Base-by-base conservation (phyloP, 164 flowering plant species). In the Dillenia turbinata region DNA sequence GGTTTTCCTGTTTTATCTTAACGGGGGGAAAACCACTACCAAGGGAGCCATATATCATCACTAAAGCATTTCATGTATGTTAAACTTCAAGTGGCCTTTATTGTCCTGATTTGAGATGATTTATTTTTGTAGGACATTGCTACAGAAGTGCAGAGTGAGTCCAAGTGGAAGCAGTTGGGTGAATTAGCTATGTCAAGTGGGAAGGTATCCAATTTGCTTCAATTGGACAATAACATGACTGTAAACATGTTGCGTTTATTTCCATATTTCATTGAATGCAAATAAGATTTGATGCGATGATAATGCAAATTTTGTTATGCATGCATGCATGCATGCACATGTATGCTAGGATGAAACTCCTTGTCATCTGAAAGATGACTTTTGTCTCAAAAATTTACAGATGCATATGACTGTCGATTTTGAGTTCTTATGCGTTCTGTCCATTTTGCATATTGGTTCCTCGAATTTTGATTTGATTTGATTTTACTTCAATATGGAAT, bases 111-210 rank as follows among this genome's bases (percentile, higher is more conserved):
- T n/a, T 22, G 44, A 26, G 26, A 15, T 53, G 1, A 63, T 51
- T 10, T 67, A 49, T 56, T 17, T 58, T 62, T 76, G 54, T 80
- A 95, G 99, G 88, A 76, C 61, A 95, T 95, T 73, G 99, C 97
- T 1, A 26, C 63, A 33, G 97, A 88, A 74, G 87, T 83, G 54
- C 81, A 88, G 57, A 95, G 96, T 68, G 99, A 91, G 67, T 81
- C 94, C 44, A 95, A 90, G 66, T 95, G 99, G 99, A 95, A 92
- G 83, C 96, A 95, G 66, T 78, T 95, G 74, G 97, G 99, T 61
- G 97, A 92, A 81, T 78, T 95, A 73, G 93, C 99, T 45, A 86
- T 95, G 91, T 89, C 99, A 12, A 69, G 80, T 70, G 99, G 99
- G 70, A 89, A 83, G 96, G 97, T 85, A 73, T 48, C 44, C 50